Base-by-base conservation (phyloP, 495 filamentous ascomycete species). In the Glonium stellatum region DNA sequence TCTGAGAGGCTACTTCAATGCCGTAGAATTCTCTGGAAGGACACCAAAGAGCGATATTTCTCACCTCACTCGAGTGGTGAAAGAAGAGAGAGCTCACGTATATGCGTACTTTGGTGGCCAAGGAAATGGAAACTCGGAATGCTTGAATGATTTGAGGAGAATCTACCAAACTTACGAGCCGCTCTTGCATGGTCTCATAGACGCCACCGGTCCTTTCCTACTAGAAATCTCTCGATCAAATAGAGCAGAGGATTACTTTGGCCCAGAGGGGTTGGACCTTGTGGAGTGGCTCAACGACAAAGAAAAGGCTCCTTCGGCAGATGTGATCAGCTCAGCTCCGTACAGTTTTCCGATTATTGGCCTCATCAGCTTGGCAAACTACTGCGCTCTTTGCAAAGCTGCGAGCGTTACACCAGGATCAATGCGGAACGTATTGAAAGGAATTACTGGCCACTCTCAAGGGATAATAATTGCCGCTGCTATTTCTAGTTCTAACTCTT, bases 271-370 rank as follows among this genome's bases (percentile, higher is more conserved):
- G 18, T 77, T 98, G 41, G 90, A 98, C 76, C 80, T 97, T 63
- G 84, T 97, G 79, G 79, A 83, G 70, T 98, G 93, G 93, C 81
- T 98, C 35, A 85, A 88, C 65, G 83, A 89, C 70, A 83, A 81
- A 22, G 92, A 97, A 52, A 79, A 87, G 4, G 92, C 95, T 50
- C 93, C 93, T 4, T 92, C 97, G 74, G 84, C 86, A 18, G 92
- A 96, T 70, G 97, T 97, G 70, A 82, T 99, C 15, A 87, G 97
- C 31, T 96, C 93, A 6, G 95, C 93, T 0, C 93, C 93, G 2
- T 93, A 97, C 72, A 97, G 92, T 77, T 84, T 99, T 64, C 93
- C 93, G 19, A 77, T 99, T 69, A 97, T 99, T 65, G 93, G 93
- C 35, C 80, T 97, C 63, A 90, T 96, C 8, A 93, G 97, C 72